Base-by-base conservation (phyloP, 2,329 filamentous ascomycete genomes). In the Botryotinia convoluta region DNA sequence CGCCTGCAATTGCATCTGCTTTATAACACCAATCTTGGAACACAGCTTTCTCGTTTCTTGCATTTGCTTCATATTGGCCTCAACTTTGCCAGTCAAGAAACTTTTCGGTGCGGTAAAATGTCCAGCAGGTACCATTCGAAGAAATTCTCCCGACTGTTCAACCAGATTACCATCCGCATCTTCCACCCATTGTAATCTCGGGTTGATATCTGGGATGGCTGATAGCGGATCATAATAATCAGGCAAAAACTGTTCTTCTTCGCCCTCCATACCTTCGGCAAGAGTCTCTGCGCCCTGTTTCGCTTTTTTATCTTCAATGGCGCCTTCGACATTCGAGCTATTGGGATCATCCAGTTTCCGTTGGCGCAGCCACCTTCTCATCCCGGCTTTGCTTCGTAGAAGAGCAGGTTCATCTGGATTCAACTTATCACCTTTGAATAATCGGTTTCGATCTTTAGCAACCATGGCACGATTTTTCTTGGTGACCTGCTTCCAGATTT, bases 1-100 rank as follows among this genome's bases (percentile, higher is more conserved):
- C 69, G 94, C 93, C 82, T 99, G 96, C 71, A 98, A 90, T 83
- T 99, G 96, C 96, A 99, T 99, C 84, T 99, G 96, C 85, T 98
- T 99, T 81, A 99, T 96, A 75, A 99, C 94, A 67, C 93, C 92
- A 81, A 99, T 97, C 84, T 98, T 99, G 18, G 94, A 94, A 79
- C 94, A 97, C 44, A 99, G 88, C 81, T 98, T 98, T 77, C 96
- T 89, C 0, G 96, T 99, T 79, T 98, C 95, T 82, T 99, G 96
- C 87, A 99, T 95, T 81, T 98, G 95, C 74, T 90, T 90, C 83
- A 98, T 93, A 78, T 99, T 99, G 72, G 90, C 89, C 78, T 98
- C 93, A 83, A 99, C 92, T 81, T 92, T 95, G 78, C 89, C 90
- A 1, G 92, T 87, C 51, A 99, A 84, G 71, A 87, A 88, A 81